phyloP scores from a whole-genome alignment of 176 grass and related monocot genomes.

The Luzula sylvatica region DNA sequence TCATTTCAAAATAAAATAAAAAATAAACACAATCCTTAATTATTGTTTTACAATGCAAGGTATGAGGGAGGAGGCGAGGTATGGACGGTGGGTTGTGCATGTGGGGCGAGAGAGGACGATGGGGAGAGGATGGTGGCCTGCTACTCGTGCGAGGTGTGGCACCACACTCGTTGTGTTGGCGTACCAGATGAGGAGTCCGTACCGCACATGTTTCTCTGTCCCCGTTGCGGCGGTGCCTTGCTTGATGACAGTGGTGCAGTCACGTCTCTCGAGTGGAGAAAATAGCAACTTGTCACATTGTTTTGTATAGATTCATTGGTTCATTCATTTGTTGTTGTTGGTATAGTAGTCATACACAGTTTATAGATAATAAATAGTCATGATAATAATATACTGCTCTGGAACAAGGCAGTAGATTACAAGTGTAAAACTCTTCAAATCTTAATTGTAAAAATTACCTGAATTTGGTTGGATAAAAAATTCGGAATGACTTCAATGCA shows the following conservation, averaged over 20 bases:
- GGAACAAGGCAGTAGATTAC: too few species aligned
- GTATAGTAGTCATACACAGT: slow-evolving; percentile 3
- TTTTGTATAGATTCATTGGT: neutral
- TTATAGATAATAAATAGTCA: neutral
- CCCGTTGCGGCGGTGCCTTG: slow-evolving; percentile 39
- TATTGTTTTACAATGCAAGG: too few species aligned
- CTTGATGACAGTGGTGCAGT: slow-evolving; percentile 18
- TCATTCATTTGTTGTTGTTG: neutral
- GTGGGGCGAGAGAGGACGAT: slow-evolving; percentile 62
- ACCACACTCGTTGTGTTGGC: slow-evolving; percentile 66
- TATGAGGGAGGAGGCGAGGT: slow-evolving; percentile 40
- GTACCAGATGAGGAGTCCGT: slow-evolving; percentile 37
- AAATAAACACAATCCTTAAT: too few species aligned
- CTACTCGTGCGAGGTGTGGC: slow-evolving; percentile 55
- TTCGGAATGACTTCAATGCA: too few species aligned
- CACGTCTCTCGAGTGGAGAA: neutral
- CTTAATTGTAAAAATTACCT: too few species aligned
- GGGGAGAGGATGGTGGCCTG: slow-evolving; percentile 90
- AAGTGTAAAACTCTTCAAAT: too few species aligned
- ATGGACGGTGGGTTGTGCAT: slow-evolving; percentile 49
- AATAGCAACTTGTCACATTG: neutral
- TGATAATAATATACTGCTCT: too few species aligned
- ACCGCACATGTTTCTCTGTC: slow-evolving; percentile 64
- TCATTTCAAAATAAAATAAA: too few species aligned
- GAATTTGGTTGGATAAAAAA: too few species aligned